Evolutionary conservation across 345 rosid species (phyloP).

Genomic region (Boechera retrofracta): DNA sequence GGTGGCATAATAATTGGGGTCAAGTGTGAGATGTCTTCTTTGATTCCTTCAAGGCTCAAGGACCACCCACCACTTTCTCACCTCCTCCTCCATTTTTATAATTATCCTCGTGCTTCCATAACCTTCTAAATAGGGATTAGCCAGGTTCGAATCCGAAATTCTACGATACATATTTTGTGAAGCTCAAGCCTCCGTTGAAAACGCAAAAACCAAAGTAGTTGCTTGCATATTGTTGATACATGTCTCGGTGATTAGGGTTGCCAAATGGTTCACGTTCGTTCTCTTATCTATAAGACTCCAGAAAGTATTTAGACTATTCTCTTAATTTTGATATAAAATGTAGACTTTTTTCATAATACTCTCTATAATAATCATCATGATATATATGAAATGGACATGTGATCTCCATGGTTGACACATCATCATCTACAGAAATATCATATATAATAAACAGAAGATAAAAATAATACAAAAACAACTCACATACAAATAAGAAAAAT

Average conservation of each 20-base stretch:
- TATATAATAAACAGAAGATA: too few species aligned
- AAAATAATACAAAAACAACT: too few species aligned
- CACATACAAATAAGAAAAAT: neutral
- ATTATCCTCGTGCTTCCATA: constrained; percentile 32
- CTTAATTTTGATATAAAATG: neutral
- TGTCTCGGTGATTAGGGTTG: constrained; percentile 4
- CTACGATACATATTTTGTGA: neutral
- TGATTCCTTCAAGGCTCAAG: constrained; percentile 49
- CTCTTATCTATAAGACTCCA: neutral
- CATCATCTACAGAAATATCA: neutral
- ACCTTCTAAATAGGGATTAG: constrained; percentile 22
- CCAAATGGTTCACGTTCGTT: neutral
- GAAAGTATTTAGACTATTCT: neutral
- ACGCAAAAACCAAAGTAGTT: constrained; percentile 10
- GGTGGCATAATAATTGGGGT: constrained; percentile 48
- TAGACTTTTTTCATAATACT: neutral
- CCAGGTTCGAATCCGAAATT: neutral
- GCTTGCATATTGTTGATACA: neutral
- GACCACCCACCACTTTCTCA: constrained; percentile 47
- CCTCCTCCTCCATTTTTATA: constrained; percentile 15
- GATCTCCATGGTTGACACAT: neutral
- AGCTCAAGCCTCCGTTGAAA: neutral
- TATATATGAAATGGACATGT: neutral
- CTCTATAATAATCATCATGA: neutral
- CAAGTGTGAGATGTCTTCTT: constrained; percentile 46